Evolutionary conservation across 441 rosid species (phyloP).

Genomic region (Mallotus repandus): DNA sequence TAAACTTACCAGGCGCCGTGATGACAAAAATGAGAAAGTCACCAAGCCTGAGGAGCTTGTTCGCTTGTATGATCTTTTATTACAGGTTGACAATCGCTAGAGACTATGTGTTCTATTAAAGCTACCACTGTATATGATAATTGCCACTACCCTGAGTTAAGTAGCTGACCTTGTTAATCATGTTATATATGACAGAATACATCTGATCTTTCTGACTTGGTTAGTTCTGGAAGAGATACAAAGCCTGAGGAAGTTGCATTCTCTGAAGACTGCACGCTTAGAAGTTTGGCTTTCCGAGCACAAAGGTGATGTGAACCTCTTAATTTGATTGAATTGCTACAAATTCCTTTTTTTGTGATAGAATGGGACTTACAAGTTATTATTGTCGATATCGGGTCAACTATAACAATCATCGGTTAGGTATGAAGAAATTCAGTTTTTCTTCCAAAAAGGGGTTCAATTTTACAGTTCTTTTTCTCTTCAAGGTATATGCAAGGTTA

Average conservation of each 20-base stretch:
- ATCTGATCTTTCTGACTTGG: conserved; percentile 91
- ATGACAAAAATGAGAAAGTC: conserved; percentile 86
- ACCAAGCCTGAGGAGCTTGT: conserved; percentile 98
- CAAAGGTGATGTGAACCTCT: conserved; percentile 54
- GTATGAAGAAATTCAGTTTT: too few species aligned
- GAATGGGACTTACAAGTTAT: too few species aligned
- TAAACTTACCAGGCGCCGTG: conserved; percentile 74
- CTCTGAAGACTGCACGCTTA: conserved; percentile 70
- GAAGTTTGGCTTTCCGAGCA: conserved; percentile 80
- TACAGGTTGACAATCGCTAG: conserved; percentile 54
- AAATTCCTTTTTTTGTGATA: not conserved
- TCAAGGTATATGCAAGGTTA: not conserved
- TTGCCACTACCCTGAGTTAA: not conserved
- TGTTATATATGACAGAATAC: conserved; percentile 64
- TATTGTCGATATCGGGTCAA: not conserved
- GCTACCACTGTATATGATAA: not conserved
- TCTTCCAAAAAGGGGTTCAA: too few species aligned
- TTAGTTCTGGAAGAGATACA: conserved; percentile 94
- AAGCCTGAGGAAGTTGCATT: conserved; percentile 86
- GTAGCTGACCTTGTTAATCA: conserved; percentile 21
- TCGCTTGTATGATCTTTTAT: conserved; percentile 86
- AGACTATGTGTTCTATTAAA: not conserved
- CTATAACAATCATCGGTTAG: not conserved
- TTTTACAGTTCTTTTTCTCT: not conserved
- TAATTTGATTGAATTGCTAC: not conserved